Conservation (phyloP, 805 yeast genomes). For the Ogataea trehaloabstinens region DNA sequence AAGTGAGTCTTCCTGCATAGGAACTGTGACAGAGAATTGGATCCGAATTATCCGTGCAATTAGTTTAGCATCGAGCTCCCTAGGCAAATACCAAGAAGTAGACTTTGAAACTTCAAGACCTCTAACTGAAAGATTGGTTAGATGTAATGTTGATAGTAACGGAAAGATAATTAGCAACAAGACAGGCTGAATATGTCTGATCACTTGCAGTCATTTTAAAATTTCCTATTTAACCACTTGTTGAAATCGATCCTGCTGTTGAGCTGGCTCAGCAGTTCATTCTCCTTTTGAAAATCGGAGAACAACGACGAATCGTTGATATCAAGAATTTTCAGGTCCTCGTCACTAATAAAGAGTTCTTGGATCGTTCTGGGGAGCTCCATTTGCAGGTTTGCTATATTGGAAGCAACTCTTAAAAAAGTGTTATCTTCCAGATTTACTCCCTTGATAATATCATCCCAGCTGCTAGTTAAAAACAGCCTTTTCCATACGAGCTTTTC, state of each 20-base stretch:
- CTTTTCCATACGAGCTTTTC: slow-evolving; percentile 56
- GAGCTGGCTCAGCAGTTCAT: slow-evolving; percentile 16
- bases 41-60: slow-evolving; percentile 57
- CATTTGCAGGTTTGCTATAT: slow-evolving; percentile 9
- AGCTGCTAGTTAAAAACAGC: slow-evolving; percentile 51
- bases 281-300: slow-evolving; percentile 12
- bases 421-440: slow-evolving; percentile 12
- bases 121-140: slow-evolving; percentile 63
- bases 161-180: slow-evolving; percentile 19
- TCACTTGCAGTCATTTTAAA: slow-evolving; percentile 1
- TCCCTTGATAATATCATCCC: slow-evolving; percentile 37
- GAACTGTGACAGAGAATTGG: slow-evolving; percentile 63
- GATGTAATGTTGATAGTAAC: slow-evolving; percentile 52
- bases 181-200: neutral
- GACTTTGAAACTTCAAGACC: slow-evolving; percentile 47
- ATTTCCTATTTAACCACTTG: slow-evolving; percentile 27
- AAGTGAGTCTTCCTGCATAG: slow-evolving; percentile 61
- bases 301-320: slow-evolving; percentile 3
- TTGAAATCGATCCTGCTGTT: slow-evolving; percentile 19
- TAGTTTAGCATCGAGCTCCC: slow-evolving; percentile 56
- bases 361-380: slow-evolving; percentile 9
- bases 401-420: slow-evolving; percentile 14
- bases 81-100: slow-evolving; percentile 40
- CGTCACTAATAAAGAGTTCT: slow-evolving; percentile 12
- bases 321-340: slow-evolving; percentile 14